Evolutionary conservation across 1,139 yeast species (phyloP).

Genomic region (Geotrichum fermentans): DNA sequence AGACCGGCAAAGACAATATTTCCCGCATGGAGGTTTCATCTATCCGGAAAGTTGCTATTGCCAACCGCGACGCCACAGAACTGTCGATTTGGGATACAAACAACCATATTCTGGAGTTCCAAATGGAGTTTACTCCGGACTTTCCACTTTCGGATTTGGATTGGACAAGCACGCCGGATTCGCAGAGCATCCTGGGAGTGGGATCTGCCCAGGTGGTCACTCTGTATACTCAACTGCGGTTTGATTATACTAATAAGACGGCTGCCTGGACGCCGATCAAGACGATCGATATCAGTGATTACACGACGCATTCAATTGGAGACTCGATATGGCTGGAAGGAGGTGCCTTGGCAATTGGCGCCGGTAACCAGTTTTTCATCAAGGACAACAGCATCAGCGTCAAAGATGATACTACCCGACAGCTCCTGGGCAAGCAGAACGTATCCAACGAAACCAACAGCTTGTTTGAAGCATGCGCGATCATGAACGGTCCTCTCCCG

Average conservation of each 20-base stretch:
- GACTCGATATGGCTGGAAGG: constrained; percentile 82
- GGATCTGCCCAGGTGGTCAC: constrained; percentile 64
- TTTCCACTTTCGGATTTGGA: constrained; percentile 53
- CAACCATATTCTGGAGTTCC: constrained; percentile 63
- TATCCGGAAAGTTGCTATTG: constrained; percentile 66
- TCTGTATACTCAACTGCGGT: constrained; percentile 77
- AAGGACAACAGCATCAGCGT: constrained; percentile 67
- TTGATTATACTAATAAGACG: constrained; percentile 75
- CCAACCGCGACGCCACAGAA: constrained; percentile 47
- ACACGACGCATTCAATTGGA: constrained; percentile 76
- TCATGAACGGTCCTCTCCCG: constrained; percentile 84
- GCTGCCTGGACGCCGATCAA: constrained; percentile 78
- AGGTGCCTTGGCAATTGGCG: constrained; percentile 74
- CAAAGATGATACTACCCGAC: constrained; percentile 46
- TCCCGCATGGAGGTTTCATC: constrained; percentile 66
- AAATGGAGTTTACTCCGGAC: constrained; percentile 38
- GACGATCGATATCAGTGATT: constrained; percentile 61
- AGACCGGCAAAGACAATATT: constrained; percentile 54
- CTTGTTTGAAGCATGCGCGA: constrained; percentile 61
- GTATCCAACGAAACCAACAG: constrained; percentile 40
- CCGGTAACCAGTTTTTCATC: constrained; percentile 84
- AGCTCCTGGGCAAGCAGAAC: constrained; percentile 34
- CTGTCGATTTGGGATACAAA: constrained; percentile 74
- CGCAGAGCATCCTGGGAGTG: constrained; percentile 71
- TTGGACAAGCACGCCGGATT: constrained; percentile 68